A percentile compares a stretch with the other conserved stretches of the same genome.
Conservation (phyloP, 139 green algal species). For the Nannochloris sp. region DNA sequence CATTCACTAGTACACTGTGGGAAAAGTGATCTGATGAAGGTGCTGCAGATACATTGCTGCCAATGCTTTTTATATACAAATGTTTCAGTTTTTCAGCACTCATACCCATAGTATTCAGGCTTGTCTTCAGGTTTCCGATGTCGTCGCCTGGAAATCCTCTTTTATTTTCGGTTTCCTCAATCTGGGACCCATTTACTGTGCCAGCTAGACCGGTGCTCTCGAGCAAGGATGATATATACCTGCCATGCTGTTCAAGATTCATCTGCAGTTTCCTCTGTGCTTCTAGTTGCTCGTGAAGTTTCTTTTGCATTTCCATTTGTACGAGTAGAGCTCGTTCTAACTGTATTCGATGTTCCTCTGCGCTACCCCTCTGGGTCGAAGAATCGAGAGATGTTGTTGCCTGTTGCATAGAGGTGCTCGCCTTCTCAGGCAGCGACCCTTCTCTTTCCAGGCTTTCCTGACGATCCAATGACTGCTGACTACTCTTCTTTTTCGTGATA, state of each 20-base stretch:
- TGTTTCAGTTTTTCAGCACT: no score
- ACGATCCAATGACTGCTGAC: background rate
- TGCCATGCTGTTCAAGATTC: slow-evolving; percentile 78
- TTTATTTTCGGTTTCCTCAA: background rate
- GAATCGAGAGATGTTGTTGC: background rate
- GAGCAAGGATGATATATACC: slow-evolving; percentile 72
- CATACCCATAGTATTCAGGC: no score
- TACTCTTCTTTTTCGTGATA: background rate
- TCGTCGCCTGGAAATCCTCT: no score
- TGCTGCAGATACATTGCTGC: background rate
- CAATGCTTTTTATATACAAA: no score
- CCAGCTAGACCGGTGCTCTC: slow-evolving; percentile 4
- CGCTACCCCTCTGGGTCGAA: background rate
- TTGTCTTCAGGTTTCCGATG: no score
- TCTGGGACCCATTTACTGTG: background rate
- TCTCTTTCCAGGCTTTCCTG: background rate
- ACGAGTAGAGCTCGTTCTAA: slow-evolving; percentile 80
- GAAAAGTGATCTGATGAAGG: background rate
- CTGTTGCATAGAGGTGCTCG: background rate
- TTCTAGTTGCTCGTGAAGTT: slow-evolving; percentile 92
- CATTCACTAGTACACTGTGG: background rate
- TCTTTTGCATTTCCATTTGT: slow-evolving; percentile 95
- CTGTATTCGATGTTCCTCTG: slow-evolving; percentile 7
- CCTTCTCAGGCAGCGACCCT: background rate
- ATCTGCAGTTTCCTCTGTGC: slow-evolving; percentile 83